A percentile compares a stretch with the other conserved stretches of the same genome.
These are phyloP conservation scores for Malus hybrid DNA, from an alignment of 331 rosid genomes.

Conservation along the genomic window DNA sequence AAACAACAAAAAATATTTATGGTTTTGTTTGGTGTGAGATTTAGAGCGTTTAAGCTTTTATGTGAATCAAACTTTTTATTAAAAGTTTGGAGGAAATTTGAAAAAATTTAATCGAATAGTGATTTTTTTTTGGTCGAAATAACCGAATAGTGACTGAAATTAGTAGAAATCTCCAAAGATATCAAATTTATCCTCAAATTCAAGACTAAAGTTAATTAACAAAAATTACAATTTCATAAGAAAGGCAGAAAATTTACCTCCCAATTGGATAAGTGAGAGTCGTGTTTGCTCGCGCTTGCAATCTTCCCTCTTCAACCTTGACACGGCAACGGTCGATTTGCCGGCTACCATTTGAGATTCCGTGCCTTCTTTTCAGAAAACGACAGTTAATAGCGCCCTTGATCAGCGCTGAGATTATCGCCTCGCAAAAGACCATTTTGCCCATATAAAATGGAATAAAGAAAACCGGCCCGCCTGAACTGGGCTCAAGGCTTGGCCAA, in stretches of 20 bases:
- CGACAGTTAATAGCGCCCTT: constrained; percentile 12
- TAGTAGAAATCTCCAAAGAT: neutral
- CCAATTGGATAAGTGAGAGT: constrained; percentile 57
- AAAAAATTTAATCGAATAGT: neutral
- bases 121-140: neutral
- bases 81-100: neutral
- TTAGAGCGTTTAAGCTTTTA: too few relatives aligned
- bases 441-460: neutral
- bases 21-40: too few relatives aligned
- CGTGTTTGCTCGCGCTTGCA: constrained; percentile 61
- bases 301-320: constrained; percentile 62
- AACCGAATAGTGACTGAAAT: neutral
- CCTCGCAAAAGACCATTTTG: neutral
- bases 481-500: neutral
- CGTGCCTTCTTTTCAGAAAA: neutral
- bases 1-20: too few relatives aligned
- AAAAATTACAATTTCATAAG: neutral
- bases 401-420: neutral
- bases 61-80: too few relatives aligned
- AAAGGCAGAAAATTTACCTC: constrained; percentile 34
- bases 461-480: neutral
- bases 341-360: constrained; percentile 20
- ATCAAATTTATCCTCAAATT: neutral
- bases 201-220: neutral
- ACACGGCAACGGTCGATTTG: neutral